A percentile compares a stretch with the other conserved stretches of the same genome.
Conservation (phyloP, 2,329 filamentous ascomycete genomes). For the Paecilomyces niveus region DNA sequence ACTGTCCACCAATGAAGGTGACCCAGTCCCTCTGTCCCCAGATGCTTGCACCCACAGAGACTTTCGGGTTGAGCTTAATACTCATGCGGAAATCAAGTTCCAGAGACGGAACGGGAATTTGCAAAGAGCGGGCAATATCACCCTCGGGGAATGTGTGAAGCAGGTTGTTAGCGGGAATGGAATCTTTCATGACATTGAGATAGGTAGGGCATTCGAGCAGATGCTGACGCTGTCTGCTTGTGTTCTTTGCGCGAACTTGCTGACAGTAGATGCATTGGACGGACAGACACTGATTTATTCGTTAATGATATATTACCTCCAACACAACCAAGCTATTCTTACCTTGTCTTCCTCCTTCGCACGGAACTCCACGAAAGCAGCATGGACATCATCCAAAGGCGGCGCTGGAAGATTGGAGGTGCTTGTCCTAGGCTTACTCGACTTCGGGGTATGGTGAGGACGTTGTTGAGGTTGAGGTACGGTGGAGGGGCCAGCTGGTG, state of each 20-base stretch:
- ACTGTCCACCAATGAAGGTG: constrained; percentile 44
- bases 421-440: constrained; percentile 27
- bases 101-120: constrained; percentile 40
- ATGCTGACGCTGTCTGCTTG: constrained; percentile 44
- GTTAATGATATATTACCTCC: constrained; percentile 2
- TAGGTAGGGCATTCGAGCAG: constrained; percentile 44
- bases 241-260: constrained; percentile 44
- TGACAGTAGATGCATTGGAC: constrained; percentile 47
- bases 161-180: constrained; percentile 45
- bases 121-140: constrained; percentile 41
- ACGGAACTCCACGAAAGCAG: constrained; percentile 42
- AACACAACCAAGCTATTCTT: background rate
- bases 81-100: constrained; percentile 49
- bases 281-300: constrained; percentile 33
- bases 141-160: constrained; percentile 45
- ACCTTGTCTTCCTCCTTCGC: constrained; percentile 43
- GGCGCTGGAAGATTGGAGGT: constrained; percentile 38
- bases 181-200: constrained; percentile 46
- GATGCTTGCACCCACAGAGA: constrained; percentile 39
- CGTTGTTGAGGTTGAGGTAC: constrained; percentile 23
- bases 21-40: constrained; percentile 48
- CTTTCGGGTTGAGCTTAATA: constrained; percentile 45
- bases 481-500: constrained; percentile 19
- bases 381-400: constrained; percentile 43
- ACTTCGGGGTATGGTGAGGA: constrained; percentile 30